Base-by-base conservation (phyloP, 768 basidiomycete species). In the Tulasnella sp. region DNA sequence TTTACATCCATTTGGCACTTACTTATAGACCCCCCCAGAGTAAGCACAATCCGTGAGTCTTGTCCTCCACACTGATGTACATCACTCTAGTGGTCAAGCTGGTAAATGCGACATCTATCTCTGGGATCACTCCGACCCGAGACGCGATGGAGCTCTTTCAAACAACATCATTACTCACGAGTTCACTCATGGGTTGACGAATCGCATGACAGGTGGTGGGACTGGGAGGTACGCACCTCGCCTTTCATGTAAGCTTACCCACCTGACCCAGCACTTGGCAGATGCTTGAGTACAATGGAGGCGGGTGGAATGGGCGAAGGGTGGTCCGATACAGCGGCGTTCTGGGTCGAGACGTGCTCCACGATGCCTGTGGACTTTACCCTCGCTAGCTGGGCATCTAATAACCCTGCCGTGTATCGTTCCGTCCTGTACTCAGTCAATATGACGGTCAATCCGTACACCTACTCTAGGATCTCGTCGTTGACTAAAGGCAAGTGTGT, bases 261-360 rank as follows among this genome's bases (percentile, higher is more conserved):
- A n/a, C n/a, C n/a, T n/a, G n/a, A n/a, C n/a, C n/a, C n/a, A n/a
- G n/a, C n/a, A n/a, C n/a, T n/a, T n/a, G n/a, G n/a, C 51, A 39
- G 36, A 11, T 84, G 83, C 69, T 68, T 84, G 59, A 77, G 81
- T 64, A 79, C 74, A 23, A 72, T 72, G 29, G 82, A 84, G 64
- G 71, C 81, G 3, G 78, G 78, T 19, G 82, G 82, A 12, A 74
- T 83, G 74, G 82, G 81, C 40, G 83, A 84, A 67, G 81, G 79
- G 15, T 83, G 81, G 80, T 77, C 76, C 3, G 81, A 82, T 67
- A 61, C 57, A 25, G 35, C 65, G 19, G 59, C 59, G 14, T 37
- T 43, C 23, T 60, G 67, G 67, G 68, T 66, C 6, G 69, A 75
- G 51, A 50, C 42, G 29, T 43, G 32, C 4, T 29, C 29, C 15